A percentile compares a stretch with the other conserved stretches of the same genome.
phyloP scores from a whole-genome alignment of 495 filamentous ascomycete genomes.

The Astrothelium subdiscretum region DNA sequence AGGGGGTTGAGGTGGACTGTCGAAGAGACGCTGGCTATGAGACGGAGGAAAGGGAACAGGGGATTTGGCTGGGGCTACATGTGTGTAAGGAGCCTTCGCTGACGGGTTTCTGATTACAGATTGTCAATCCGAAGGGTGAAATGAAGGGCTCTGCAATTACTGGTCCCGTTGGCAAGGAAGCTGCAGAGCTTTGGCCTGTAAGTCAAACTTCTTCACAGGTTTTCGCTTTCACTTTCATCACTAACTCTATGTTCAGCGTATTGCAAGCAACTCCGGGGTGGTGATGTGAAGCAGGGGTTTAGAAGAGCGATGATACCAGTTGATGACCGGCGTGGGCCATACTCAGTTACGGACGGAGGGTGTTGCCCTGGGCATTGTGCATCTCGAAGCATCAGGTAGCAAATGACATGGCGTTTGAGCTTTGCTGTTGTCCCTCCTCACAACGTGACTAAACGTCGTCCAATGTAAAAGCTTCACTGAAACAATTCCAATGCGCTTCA shows the following conservation, averaged over 20 bases:
- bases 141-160: conserved; percentile 99
- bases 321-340: neutral
- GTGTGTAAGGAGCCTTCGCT: no score
- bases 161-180: conserved; percentile 98
- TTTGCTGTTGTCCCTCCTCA: neutral
- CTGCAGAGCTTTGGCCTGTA: conserved; percentile 98
- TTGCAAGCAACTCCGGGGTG: conserved; percentile 98
- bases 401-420: neutral
- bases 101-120: conserved; percentile 39
- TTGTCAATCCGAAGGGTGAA: conserved; percentile 99
- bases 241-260: conserved; percentile 52
- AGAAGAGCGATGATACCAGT: neutral
- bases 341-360: neutral
- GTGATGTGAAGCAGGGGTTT: conserved; percentile 66
- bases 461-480: neutral
- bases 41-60: neutral
- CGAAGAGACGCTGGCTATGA: neutral
- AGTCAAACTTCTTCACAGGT: conserved; percentile 25
- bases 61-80: neutral
- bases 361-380: neutral
- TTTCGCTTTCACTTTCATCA: conserved; percentile 1
- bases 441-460: neutral
- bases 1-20: neutral
- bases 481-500: neutral
- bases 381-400: neutral